Base-by-base conservation (phyloP, 495 filamentous ascomycete genomes). In the Aspergillus cavernicola region DNA sequence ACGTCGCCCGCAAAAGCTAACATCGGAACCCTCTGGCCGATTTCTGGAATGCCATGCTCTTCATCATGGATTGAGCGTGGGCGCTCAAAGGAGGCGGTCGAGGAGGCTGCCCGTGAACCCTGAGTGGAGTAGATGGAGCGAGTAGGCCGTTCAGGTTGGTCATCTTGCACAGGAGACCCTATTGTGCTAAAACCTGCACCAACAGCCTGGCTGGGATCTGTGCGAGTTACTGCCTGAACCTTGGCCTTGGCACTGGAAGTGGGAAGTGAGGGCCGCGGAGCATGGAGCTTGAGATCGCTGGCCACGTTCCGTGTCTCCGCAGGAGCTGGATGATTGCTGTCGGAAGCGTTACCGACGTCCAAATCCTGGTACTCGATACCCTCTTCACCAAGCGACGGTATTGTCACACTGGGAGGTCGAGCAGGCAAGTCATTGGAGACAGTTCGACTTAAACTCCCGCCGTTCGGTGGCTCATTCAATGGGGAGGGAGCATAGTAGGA, bases 1-100 rank as follows among this genome's bases (percentile, higher is more conserved):
- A 99, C 95, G 68, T 97, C 93, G 37, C 93, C 93, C 33, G 91
- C 92, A 71, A 95, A 84, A 31, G 85, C 85, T 62, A 92, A 86
- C 90, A 99, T 95, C 29, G 93, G 95, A 18, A 97, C 92, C 60
- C 90, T 81, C 62, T 84, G 78, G 32, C 91, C 91, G 55, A 96
- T 93, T 63, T 92, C 87, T 10, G 91, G 92, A 56, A 96, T 95
- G 11, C 92, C 92, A 55, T 87, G 82, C 57, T 91, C 89, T 16
- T 88, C 85, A 11, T 83, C 83, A 47, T 74, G 58, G n/a, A 77
- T 70, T 40, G 76, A 76, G 47, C 63, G 78, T 28, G 61, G 69
- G 50, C 72, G 83, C 58, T 74, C 82, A 29, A 66, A 73, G 18
- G 71, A 78, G 20, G 69, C 72, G 12, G 66, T 67, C 1, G 81